A percentile compares a stretch with the other conserved stretches of the same genome.
These are phyloP conservation scores for Debaryomyces sp. DNA, from an alignment of 1,139 yeast genomes.

Conservation along the genomic window DNA sequence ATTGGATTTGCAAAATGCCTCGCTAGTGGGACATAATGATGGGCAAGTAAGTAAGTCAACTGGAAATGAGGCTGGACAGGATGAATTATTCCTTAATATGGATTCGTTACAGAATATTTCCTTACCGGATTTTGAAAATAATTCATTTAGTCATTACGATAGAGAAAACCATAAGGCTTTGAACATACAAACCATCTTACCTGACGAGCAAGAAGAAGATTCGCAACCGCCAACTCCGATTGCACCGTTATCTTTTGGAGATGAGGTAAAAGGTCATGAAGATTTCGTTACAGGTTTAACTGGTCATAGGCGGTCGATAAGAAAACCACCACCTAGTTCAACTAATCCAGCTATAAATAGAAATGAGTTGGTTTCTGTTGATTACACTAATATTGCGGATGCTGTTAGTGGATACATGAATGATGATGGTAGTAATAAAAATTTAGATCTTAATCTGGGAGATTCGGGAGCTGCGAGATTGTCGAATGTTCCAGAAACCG, in stretches of 20 bases:
- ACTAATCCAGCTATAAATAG: conserved; percentile 10
- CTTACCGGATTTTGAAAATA: conserved; percentile 32
- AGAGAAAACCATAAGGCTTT: conserved; percentile 11
- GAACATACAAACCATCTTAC: conserved; percentile 9
- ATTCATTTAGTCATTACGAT: conserved; percentile 20
- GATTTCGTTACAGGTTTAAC: conserved; percentile 29
- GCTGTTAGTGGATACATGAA: conserved; percentile 28
- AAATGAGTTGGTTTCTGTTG: conserved; percentile 26
- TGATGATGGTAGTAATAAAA: conserved; percentile 12
- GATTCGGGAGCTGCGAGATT: neutral
- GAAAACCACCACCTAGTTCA: conserved; percentile 34
- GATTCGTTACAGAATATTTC: conserved; percentile 26
- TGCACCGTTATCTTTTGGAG: conserved; percentile 29
- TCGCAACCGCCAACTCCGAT: conserved; percentile 30
- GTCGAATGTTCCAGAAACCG: neutral
- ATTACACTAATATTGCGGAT: conserved; percentile 30
- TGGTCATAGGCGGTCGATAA: conserved; percentile 36
- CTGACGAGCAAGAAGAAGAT: conserved; percentile 13
- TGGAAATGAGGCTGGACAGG: neutral
- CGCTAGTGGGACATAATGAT: conserved; percentile 10
- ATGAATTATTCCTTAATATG: conserved; percentile 22
- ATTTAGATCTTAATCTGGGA: conserved; percentile 6
- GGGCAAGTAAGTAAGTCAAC: neutral
- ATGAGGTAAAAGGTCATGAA: conserved; percentile 31
- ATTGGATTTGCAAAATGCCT: conserved; percentile 34